Evolutionary conservation across 1,139 yeast genomes (phyloP).

Genomic region (Nakaseomyces uthaithaninus): DNA sequence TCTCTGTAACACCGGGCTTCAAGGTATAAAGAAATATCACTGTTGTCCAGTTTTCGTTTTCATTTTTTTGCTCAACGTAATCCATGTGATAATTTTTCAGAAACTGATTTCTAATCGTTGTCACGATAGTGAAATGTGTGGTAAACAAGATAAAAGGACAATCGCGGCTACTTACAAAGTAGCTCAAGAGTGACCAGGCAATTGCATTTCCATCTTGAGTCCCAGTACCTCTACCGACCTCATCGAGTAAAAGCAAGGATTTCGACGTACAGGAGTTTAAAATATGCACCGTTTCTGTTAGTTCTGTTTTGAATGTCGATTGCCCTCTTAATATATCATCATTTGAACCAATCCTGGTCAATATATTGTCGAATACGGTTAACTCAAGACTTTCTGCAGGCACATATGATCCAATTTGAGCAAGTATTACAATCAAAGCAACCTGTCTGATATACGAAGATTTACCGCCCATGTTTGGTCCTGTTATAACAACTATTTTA

Average conservation of each 20-base stretch:
- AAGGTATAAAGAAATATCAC: conserved; percentile 56
- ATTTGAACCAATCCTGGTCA: conserved; percentile 42
- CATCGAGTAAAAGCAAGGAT: conserved; percentile 42
- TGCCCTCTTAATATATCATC: conserved; percentile 37
- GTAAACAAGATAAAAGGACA: conserved; percentile 65
- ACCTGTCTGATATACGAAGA: conserved; percentile 43
- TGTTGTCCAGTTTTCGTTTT: conserved; percentile 34
- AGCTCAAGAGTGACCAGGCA: conserved; percentile 67
- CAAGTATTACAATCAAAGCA: conserved; percentile 39
- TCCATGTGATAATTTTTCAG: conserved; percentile 72
- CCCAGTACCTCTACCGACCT: conserved; percentile 60
- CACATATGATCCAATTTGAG: conserved; percentile 45
- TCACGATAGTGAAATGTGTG: conserved; percentile 78
- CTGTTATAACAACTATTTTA: conserved; percentile 54
- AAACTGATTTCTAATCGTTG: conserved; percentile 37
- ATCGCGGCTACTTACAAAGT: conserved; percentile 42
- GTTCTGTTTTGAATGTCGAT: conserved; percentile 44
- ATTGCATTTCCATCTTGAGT: conserved; percentile 85
- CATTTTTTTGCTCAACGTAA: conserved; percentile 40
- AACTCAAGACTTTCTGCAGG: conserved; percentile 43
- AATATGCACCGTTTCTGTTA: conserved; percentile 41
- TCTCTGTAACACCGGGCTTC: conserved; percentile 49
- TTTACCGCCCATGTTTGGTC: conserved; percentile 55
- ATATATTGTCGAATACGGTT: conserved; percentile 37
- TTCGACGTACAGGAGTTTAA: conserved; percentile 31